Percentiles rank a stretch among this genome's conserved stretches.
Conservation (phyloP, 805 yeast species). For the Suhomyces pyralidae region DNA sequence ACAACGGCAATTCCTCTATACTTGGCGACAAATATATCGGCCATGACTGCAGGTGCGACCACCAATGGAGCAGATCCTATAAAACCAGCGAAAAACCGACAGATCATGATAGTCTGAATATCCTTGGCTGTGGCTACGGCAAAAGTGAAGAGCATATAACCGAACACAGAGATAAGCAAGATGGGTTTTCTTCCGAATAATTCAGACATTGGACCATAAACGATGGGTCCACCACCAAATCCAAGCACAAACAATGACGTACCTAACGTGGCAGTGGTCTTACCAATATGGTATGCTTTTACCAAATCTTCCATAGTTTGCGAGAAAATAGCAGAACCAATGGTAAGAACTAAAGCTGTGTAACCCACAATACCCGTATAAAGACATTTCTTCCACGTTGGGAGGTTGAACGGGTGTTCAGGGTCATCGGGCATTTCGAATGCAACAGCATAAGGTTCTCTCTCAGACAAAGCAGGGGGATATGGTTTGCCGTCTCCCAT, state of each 20-base stretch:
- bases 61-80: conserved; percentile 84
- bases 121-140: conserved; percentile 79
- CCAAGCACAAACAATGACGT: conserved; percentile 86
- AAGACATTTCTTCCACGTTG: conserved; percentile 18
- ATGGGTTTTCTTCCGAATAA: conserved; percentile 39
- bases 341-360: conserved; percentile 24
- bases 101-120: conserved; percentile 69
- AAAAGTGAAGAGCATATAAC: conserved; percentile 37
- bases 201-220: conserved; percentile 25
- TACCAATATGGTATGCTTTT: conserved; percentile 55
- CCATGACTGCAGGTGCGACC: conserved; percentile 82
- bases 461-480: conserved; percentile 60
- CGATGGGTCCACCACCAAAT: conserved; percentile 86
- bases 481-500: conserved; percentile 69
- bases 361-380: conserved; percentile 27
- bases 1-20: conserved; percentile 75
- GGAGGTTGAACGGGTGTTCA: conserved; percentile 71
- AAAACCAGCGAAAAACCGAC: conserved; percentile 78
- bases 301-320: conserved; percentile 52
- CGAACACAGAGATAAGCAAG: conserved; percentile 40
- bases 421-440: conserved; percentile 83
- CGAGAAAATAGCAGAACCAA: conserved; percentile 51
- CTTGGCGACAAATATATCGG: conserved; percentile 69
- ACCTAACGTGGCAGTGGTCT: conserved; percentile 69
- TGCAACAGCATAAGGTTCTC: conserved; percentile 59